Conservation (phyloP, 2,329 filamentous ascomycete species). For the Penicillium sclerotiorum region DNA sequence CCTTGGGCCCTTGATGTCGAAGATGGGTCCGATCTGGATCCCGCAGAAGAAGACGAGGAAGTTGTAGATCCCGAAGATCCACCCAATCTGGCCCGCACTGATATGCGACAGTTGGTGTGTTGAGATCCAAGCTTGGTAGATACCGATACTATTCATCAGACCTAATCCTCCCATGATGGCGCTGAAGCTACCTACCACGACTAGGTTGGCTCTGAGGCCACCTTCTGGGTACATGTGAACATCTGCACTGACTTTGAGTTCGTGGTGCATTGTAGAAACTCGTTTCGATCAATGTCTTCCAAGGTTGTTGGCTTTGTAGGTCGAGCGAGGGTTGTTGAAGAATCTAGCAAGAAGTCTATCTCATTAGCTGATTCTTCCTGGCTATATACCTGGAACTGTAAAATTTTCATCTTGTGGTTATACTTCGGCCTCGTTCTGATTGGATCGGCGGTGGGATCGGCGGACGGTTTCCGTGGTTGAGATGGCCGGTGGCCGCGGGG, state of each 20-base stretch:
- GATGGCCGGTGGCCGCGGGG: no score
- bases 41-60: constrained; percentile 43
- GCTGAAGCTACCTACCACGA: constrained; percentile 47
- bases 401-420: not conserved
- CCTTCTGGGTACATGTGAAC: constrained; percentile 42
- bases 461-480: no score
- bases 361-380: no score
- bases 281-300: no score
- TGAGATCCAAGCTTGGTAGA: constrained; percentile 44
- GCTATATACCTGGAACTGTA: no score
- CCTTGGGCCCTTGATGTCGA: constrained; percentile 39
- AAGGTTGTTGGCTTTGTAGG: no score
- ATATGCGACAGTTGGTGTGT: constrained; percentile 41
- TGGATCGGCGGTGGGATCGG: no score
- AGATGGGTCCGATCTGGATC: constrained; percentile 39
- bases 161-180: constrained; percentile 46
- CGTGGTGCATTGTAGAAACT: constrained; percentile 22
- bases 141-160: constrained; percentile 43
- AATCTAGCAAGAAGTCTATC: no score
- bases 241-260: constrained; percentile 12
- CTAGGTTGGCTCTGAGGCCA: constrained; percentile 45
- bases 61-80: constrained; percentile 46
- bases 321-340: no score
- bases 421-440: not conserved
- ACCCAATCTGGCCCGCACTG: constrained; percentile 35